Evolutionary conservation across 164 flowering plant species (phyloP).

Genomic region (Vitis amurensis): DNA sequence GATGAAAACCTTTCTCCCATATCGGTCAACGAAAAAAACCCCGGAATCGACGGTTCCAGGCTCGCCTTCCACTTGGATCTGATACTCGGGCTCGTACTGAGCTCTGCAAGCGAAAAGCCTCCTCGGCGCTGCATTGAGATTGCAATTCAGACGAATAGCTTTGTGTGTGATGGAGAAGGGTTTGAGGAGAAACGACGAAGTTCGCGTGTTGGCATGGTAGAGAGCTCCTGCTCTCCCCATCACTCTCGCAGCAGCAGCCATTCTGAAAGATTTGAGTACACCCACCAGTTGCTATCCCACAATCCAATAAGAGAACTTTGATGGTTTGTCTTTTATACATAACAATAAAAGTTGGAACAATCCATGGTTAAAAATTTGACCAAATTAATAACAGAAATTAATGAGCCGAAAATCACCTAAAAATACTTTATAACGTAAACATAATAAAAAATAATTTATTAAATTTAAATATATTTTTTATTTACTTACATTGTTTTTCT

Average conservation of each 20-base stretch:
- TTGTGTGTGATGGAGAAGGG: constrained; percentile 4
- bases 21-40: constrained; percentile 48
- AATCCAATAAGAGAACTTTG: too few species aligned
- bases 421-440: too few species aligned
- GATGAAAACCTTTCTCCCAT: constrained; percentile 54
- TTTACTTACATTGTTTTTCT: too few species aligned
- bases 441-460: too few species aligned
- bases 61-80: constrained; percentile 52
- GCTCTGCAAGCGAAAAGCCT: constrained; percentile 46
- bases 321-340: too few species aligned
- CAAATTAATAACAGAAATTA: too few species aligned
- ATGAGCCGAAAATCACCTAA: too few species aligned
- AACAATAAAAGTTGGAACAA: too few species aligned
- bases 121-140: constrained; percentile 10
- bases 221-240: not conserved
- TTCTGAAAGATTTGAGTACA: not conserved
- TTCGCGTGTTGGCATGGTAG: not conserved
- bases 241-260: constrained; percentile 16
- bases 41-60: constrained; percentile 67
- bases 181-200: constrained; percentile 9
- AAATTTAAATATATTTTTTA: too few species aligned
- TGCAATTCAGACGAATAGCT: constrained; percentile 9
- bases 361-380: too few species aligned
- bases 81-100: constrained; percentile 39
- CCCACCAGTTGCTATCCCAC: too few species aligned